These are phyloP conservation scores for Paratinospora sagittata DNA, from an alignment of 164 flowering plant species.

Conservation along the genomic window DNA sequence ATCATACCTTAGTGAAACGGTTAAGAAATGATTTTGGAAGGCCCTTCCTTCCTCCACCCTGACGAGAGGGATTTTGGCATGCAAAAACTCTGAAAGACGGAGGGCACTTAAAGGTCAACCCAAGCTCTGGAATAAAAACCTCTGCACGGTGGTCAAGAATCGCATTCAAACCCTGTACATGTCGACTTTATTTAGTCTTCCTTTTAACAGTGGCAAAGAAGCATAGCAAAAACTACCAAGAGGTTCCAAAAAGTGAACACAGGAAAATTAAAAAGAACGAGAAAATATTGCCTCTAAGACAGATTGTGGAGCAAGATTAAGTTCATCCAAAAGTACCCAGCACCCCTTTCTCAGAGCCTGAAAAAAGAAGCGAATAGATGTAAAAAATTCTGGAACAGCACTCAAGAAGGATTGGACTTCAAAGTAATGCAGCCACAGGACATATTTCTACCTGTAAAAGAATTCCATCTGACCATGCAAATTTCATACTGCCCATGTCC, in stretches of 20 bases:
- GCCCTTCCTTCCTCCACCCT: slow-evolving; percentile 98
- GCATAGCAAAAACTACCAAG: not conserved
- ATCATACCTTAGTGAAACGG: slow-evolving; percentile 81
- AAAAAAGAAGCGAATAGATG: slow-evolving; percentile 8
- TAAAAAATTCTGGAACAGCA: not conserved
- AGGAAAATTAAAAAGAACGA: slow-evolving; percentile 3
- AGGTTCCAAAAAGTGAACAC: not conserved
- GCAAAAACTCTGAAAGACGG: slow-evolving; percentile 89
- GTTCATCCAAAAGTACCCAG: slow-evolving; percentile 97
- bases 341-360: slow-evolving; percentile 87
- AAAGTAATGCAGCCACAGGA: slow-evolving; percentile 9
- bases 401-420: not conserved
- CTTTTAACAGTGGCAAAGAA: not conserved
- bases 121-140: slow-evolving; percentile 92
- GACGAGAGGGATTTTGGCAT: slow-evolving; percentile 91
- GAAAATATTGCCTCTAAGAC: slow-evolving; percentile 61
- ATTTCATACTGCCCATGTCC: slow-evolving; percentile 71
- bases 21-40: slow-evolving; percentile 96
- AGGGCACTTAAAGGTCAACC: slow-evolving; percentile 66
- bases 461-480: slow-evolving; percentile 99
- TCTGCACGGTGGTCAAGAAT: slow-evolving; percentile 95
- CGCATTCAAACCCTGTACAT: slow-evolving; percentile 80
- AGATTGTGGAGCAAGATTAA: slow-evolving; percentile 97
- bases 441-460: slow-evolving; percentile 65
- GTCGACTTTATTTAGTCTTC: not conserved